Conservation (phyloP, 2,329 filamentous ascomycete genomes). For the Macroventuria anomochaeta region DNA sequence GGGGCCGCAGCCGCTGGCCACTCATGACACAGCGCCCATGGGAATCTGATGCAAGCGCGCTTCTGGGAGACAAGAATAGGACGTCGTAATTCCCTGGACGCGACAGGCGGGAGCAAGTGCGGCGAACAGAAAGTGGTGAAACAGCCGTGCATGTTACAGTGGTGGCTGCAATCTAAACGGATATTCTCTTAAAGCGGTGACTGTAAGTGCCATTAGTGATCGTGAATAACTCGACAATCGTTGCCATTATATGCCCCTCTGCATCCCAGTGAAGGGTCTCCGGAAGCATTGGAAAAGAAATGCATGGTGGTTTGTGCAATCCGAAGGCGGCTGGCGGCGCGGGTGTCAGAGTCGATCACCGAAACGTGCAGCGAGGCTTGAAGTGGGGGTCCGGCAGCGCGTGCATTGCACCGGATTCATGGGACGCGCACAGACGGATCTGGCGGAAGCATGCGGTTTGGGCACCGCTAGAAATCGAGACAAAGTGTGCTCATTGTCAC, state of each 20-base stretch:
- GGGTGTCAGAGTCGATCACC: slow-evolving; percentile 23
- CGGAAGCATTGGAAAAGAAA: background rate
- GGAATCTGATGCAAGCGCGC: slow-evolving; percentile 39
- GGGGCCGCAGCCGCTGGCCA: slow-evolving; percentile 42
- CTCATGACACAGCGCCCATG: slow-evolving; percentile 34
- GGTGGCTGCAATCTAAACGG: slow-evolving; percentile 34
- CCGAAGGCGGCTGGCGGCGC: slow-evolving; percentile 8
- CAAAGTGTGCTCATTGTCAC: slow-evolving; percentile 10
- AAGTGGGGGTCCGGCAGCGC: slow-evolving; percentile 38
- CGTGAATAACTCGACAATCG: background rate
- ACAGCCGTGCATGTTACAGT: slow-evolving; percentile 39
- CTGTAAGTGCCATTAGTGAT: background rate
- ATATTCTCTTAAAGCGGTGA: slow-evolving; percentile 1
- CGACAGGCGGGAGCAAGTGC: slow-evolving; percentile 23
- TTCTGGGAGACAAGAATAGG: slow-evolving; percentile 42
- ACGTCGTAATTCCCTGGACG: slow-evolving; percentile 26
- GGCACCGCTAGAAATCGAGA: slow-evolving; percentile 14
- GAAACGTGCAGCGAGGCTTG: slow-evolving; percentile 36
- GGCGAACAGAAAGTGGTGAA: slow-evolving; percentile 39
- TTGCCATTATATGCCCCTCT: background rate
- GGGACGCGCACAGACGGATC: slow-evolving; percentile 46
- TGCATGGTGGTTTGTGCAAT: slow-evolving; percentile 12
- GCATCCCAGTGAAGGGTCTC: background rate
- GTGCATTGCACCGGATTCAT: slow-evolving; percentile 31
- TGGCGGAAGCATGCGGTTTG: slow-evolving; percentile 36